Conservation (phyloP, 768 basidiomycete species). For the Royoungia palumana region DNA sequence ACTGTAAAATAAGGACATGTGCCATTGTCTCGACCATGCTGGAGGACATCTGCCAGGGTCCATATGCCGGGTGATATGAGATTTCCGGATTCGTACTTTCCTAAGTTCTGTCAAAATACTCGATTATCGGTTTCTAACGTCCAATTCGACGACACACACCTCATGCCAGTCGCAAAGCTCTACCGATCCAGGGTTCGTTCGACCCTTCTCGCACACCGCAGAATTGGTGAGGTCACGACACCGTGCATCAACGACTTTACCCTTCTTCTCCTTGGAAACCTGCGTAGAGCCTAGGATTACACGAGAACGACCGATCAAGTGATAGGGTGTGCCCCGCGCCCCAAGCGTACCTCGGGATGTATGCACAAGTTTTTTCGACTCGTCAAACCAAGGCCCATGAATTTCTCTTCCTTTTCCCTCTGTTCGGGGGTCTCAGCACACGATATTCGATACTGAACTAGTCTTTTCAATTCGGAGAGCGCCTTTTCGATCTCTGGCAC, state of each 20-base stretch:
- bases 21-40: constrained; percentile 80
- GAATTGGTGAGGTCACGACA: constrained; percentile 94
- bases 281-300: constrained; percentile 27
- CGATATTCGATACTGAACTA: constrained; percentile 84
- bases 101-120: constrained; percentile 60
- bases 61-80: constrained; percentile 84
- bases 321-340: background rate
- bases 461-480: constrained; percentile 86
- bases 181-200: constrained; percentile 83
- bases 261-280: constrained; percentile 98
- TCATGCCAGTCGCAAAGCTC: constrained; percentile 96
- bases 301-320: background rate
- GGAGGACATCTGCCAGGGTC: constrained; percentile 90
- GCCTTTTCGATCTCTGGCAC: constrained; percentile 99
- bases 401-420: constrained; percentile 72
- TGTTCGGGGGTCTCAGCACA: constrained; percentile 72
- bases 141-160: constrained; percentile 43
- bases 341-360: constrained; percentile 76
- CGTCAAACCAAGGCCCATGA: constrained; percentile 88
- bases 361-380: constrained; percentile 96
- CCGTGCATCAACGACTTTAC: constrained; percentile 92
- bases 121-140: constrained; percentile 1
- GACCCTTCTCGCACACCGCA: constrained; percentile 75
- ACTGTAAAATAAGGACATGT: constrained; percentile 96
- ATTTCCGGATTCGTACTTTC: constrained; percentile 74